Evolutionary conservation across 2,329 filamentous ascomycete genomes (phyloP), one percentile per base, ranked within the genome.

Genomic region (Periglandula ipomoeae): DNA sequence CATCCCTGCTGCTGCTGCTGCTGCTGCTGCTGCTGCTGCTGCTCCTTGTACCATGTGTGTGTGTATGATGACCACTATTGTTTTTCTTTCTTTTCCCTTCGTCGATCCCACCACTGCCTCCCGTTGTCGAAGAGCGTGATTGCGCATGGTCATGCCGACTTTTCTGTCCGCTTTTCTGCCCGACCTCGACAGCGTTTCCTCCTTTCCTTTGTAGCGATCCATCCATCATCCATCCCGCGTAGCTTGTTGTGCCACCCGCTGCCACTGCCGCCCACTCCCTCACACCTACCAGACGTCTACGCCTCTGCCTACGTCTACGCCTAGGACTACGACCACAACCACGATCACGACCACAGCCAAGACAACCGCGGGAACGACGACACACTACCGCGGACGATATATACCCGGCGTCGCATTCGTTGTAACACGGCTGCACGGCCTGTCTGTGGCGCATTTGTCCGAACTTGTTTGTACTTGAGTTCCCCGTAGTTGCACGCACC

Each of bases 111-210:
- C 34, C 32, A 37, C 24, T 42, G 46, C 22, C 38, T 38, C 24
- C 17, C 13, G 37, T 39, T 11, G 23, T 35, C 6, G 15, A 22
- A n/a, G 19, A 15, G 10, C 20, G 23, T 19, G 15, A 23, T 37
- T 41, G n/a, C n/a, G 27, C 39, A 24, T 30, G 46, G 39, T 24
- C 30, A 48, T 32, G 39, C 46, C 20, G 27, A n/a, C 32, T n/a
- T 17, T 41, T 17, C 9, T 41, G 19, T 7, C 10, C n/a, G 23
- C 32, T 24, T 15, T 41, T 30, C 5, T 15, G 8, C 37, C 37
- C 10, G 37, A 19, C 37, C 19, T 39, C 19, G 37, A 39, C 9
- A 22, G 37, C 17, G 11, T 39, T 20, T 19, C 8, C 5, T 39
- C 17, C 4, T 39, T 39, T 39, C 19, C 37, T 20, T 34, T 22